Base-by-base conservation (phyloP, 495 filamentous ascomycete genomes). In the Corynascus novoguineensis region DNA sequence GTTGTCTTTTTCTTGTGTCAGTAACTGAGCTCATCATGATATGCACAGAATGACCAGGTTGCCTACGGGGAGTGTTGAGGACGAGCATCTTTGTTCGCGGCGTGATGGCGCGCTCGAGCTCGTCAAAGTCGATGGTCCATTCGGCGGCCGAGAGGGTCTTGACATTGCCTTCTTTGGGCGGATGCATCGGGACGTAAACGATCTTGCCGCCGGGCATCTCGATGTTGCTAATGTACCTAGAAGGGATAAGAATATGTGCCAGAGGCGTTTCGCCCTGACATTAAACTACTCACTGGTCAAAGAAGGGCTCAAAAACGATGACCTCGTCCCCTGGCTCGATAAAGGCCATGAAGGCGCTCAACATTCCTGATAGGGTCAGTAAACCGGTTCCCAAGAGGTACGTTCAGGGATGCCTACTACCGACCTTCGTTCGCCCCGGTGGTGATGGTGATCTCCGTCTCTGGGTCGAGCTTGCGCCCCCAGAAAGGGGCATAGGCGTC, bases 291-390 rank as follows among this genome's bases (percentile, higher is more conserved):
- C n/a, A 92, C 84, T 98, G 93, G 73, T 98, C 93, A 66, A 97
- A 98, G 76, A 96, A 98, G 7, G 93, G 93, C 76, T 98, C 93
- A 73, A 98, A 96, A 51, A 98, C 82, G 40, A 98, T 96, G 49
- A 97, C 95, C 71, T 98, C 93, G 64, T 98, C 93, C 5, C 89
- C 93, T 0, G 80, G 80, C 72, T 98, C 93, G 56, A 98, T 85
- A 62, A 98, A 97, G 6, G 79, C 93, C 93, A 98, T 97, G 68
- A 98, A 97, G 2, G 93, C 93, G 63, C 86, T 89, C 37, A 98
- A 80, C 87, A 96, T 97, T 32, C 83, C 79, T 81, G 28, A 2
- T 0, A 21, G 49, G 47, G 17, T 63, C 50, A 68, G 59, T 55
- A 29, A 4, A 10, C 17, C 22, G 22, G 11, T 41, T 21, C 12